These are phyloP conservation scores for Trametopsis cervina DNA, from an alignment of 768 basidiomycete genomes.

Conservation along the genomic window DNA sequence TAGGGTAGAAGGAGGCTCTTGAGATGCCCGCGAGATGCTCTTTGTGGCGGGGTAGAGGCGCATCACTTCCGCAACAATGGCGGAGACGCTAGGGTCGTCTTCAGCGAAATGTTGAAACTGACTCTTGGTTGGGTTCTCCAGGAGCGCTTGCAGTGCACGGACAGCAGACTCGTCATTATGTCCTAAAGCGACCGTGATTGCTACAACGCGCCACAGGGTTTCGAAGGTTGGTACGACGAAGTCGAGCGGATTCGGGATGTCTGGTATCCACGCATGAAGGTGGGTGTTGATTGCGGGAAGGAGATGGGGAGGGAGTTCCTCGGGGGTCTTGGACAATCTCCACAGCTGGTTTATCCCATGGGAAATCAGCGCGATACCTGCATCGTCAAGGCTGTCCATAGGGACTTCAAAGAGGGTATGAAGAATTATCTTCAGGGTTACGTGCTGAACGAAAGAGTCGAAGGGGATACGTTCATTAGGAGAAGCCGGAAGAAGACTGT, in stretches of 20 bases:
- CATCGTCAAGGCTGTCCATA: conserved; percentile 22
- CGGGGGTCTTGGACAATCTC: conserved; percentile 34
- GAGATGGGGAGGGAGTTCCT: conserved; percentile 24
- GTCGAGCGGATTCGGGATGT: conserved; percentile 37
- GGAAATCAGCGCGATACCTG: conserved; percentile 32
- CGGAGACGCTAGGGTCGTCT: conserved; percentile 26
- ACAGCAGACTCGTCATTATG: conserved; percentile 22
- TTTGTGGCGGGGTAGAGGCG: conserved; percentile 46
- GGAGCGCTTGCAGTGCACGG: conserved; percentile 31
- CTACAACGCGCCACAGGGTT: conserved; percentile 55
- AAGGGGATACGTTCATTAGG: background rate
- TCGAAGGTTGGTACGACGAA: conserved; percentile 56
- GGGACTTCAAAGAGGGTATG: conserved; percentile 34
- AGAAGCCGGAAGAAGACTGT: background rate
- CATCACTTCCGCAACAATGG: conserved; percentile 37
- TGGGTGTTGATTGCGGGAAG: conserved; percentile 29
- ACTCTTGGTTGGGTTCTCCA: conserved; percentile 22
- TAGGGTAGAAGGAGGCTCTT: conserved; percentile 7
- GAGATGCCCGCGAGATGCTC: conserved; percentile 31
- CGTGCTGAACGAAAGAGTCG: conserved; percentile 35
- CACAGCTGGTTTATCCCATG: conserved; percentile 39
- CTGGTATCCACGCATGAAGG: conserved; percentile 36
- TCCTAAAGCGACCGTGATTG: conserved; percentile 33
- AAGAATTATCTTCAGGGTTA: conserved; percentile 37
- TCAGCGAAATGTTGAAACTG: conserved; percentile 23